Conservation (phyloP, 768 basidiomycete genomes). For the Leccinum pellstonianum region DNA sequence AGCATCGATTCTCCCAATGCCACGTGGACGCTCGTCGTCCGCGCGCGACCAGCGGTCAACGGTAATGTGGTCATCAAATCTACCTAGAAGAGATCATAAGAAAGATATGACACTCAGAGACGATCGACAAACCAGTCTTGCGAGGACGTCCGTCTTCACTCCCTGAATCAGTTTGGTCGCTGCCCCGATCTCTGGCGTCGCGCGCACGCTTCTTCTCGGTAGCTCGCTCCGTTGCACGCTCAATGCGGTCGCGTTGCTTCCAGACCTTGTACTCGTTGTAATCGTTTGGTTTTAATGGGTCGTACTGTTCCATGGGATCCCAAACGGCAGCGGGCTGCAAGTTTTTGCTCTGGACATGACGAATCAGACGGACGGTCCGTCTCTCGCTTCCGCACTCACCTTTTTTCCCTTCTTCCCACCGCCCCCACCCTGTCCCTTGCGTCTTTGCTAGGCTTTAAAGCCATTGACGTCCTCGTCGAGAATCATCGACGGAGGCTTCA, state of each 20-base stretch:
- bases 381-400: conserved; percentile 36
- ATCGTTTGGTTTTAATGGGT: conserved; percentile 81
- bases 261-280: conserved; percentile 86
- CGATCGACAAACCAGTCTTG: conserved; percentile 55
- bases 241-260: conserved; percentile 74
- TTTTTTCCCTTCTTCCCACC: conserved; percentile 56
- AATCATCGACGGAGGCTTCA: conserved; percentile 88
- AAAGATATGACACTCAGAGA: neutral
- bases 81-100: conserved; percentile 34
- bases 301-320: conserved; percentile 81
- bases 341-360: conserved; percentile 54
- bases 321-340: conserved; percentile 52
- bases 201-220: conserved; percentile 60
- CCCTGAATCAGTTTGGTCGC: conserved; percentile 64
- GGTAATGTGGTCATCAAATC: conserved; percentile 39
- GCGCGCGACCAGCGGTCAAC: conserved; percentile 55
- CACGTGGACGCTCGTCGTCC: conserved; percentile 44
- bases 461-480: conserved; percentile 89
- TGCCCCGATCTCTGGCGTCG: conserved; percentile 45
- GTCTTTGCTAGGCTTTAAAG: conserved; percentile 61
- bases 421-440: conserved; percentile 38
- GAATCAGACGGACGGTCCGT: neutral
- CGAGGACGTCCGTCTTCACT: conserved; percentile 67
- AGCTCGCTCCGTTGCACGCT: conserved; percentile 60
- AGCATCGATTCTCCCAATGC: conserved; percentile 17